Conservation (phyloP, 495 filamentous ascomycete genomes). For the Penicillium daleae region DNA sequence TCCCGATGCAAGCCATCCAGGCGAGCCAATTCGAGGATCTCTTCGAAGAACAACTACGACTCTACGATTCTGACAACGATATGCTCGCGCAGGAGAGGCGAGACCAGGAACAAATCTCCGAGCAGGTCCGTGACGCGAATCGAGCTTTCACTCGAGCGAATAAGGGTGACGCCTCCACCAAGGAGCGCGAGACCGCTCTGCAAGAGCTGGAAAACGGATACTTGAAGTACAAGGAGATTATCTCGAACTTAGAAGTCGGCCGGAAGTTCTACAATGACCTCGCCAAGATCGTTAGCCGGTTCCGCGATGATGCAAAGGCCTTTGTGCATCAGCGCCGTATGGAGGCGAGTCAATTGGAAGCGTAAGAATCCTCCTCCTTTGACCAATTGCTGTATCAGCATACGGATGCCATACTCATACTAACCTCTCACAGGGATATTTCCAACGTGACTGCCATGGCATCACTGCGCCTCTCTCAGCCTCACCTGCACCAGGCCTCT, state of each 20-base stretch:
- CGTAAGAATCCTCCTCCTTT: constrained; percentile 44
- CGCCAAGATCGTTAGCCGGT: constrained; percentile 76
- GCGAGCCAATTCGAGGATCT: constrained; percentile 89
- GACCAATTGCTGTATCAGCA: not conserved
- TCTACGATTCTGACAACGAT: constrained; percentile 78
- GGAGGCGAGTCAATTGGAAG: constrained; percentile 79
- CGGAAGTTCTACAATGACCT: constrained; percentile 98
- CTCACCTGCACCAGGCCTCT: constrained; percentile 36
- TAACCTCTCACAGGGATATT: constrained; percentile 55
- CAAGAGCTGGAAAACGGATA: constrained; percentile 92
- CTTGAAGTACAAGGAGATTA: constrained; percentile 91
- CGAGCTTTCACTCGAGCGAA: constrained; percentile 70
- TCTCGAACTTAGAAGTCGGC: constrained; percentile 84
- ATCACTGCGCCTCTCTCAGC: constrained; percentile 57
- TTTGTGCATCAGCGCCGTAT: constrained; percentile 80
- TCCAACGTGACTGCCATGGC: constrained; percentile 63
- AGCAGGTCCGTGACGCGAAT: constrained; percentile 74
- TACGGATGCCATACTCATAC: constrained; percentile 18
- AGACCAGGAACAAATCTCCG: constrained; percentile 74
- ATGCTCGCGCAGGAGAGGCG: constrained; percentile 69
- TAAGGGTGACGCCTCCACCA: constrained; percentile 71
- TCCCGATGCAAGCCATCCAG: constrained; percentile 80
- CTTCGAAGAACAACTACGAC: constrained; percentile 77
- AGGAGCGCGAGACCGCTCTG: constrained; percentile 81
- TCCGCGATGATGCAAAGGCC: constrained; percentile 74